phyloP scores from a whole-genome alignment of 345 rosid species.

The Anacardium occidentale region DNA sequence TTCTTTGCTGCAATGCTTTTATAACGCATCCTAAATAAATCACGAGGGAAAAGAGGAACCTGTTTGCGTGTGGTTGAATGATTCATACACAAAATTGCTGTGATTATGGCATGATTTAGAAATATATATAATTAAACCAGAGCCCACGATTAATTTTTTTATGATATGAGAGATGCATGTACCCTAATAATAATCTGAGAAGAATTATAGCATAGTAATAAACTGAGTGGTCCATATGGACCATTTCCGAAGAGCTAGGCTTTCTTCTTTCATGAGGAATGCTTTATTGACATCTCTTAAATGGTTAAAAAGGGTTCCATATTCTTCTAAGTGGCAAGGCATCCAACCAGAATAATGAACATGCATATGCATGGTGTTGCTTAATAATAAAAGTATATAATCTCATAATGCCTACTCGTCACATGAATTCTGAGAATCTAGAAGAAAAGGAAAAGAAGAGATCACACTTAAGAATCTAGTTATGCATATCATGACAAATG shows the following conservation, averaged over 20 bases:
- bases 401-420: constrained; percentile 13
- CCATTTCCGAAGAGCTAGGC: constrained; percentile 28
- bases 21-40: no score
- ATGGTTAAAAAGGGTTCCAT: neutral
- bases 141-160: constrained; percentile 2
- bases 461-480: constrained; percentile 21
- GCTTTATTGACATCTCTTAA: neutral
- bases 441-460: constrained; percentile 13
- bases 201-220: neutral
- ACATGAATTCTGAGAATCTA: neutral
- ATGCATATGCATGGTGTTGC: neutral
- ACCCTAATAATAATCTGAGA: constrained; percentile 11
- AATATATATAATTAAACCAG: neutral
- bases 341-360: neutral
- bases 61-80: neutral
- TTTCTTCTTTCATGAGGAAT: constrained; percentile 10
- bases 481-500: constrained; percentile 6
- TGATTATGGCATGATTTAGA: neutral
- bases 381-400: constrained; percentile 5
- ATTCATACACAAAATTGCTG: neutral
- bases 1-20: no score
- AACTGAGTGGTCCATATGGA: constrained; percentile 17
- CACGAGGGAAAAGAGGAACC: neutral
- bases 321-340: constrained; percentile 14
- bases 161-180: constrained; percentile 7